Base-by-base conservation (phyloP, 2,329 filamentous ascomycete genomes). In the Exophiala spinifera region DNA sequence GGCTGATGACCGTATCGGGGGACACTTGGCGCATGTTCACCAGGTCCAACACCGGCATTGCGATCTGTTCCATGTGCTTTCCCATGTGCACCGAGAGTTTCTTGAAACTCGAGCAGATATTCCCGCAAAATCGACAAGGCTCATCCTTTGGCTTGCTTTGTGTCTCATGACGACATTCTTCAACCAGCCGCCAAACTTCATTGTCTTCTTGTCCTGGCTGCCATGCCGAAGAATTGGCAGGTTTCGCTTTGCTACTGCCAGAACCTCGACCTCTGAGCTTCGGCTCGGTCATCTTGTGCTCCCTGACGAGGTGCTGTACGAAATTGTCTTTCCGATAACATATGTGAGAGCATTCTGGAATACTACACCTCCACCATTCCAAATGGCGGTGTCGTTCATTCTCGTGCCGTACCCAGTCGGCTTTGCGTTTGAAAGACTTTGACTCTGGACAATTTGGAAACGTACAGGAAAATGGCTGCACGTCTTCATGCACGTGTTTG, bases 301-400 rank as follows among this genome's bases (percentile, higher is more conserved):
- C 91, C 48, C 91, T 86, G 10, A 95, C 89, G 17, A 96, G 82
- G 73, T 96, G 91, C 70, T 96, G 90, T 21, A 95, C 78, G 67
- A 96, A 96, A 65, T 96, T 96, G 69, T 96, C 89, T 58, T 91
- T 89, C 25, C 91, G 84, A 69, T 86, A 95, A 74, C 91, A 96
- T 3, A 79, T 82, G 67, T 96, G 91, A 7, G 77, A 79, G 70
- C 91, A 96, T 60, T 92, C 90, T 3, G 85, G 81, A 17, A 91
- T 81, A 57, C 88, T 84, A 67, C 91, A 96, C 4, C 81, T 85
- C 91, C 91, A 96, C 85, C 89, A 94, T 66, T 96, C 91, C 2
- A 95, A 76, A 60, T 95, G 89, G 20, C 91, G 83, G 68, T 96
- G 91, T 21, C 88, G 85, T 71, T 96, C 91, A 63, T 92, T 95